A percentile compares a stretch with the other conserved stretches of the same genome.
These are phyloP conservation scores for Cryptococcus amylolentus DNA, from an alignment of 1,284 basidiomycete genomes.

Conservation along the genomic window DNA sequence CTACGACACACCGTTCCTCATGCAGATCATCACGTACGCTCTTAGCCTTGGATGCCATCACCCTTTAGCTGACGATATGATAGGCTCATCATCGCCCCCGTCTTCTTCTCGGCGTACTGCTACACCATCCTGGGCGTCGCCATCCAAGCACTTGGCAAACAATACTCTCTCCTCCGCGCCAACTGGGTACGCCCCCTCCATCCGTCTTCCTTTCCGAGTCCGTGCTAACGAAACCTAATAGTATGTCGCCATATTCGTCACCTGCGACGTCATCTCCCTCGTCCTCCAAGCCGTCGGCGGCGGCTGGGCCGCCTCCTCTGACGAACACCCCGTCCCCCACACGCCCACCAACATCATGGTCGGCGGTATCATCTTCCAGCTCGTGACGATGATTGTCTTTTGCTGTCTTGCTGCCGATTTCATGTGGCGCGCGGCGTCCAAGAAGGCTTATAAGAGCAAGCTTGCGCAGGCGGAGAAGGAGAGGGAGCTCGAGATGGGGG, in stretches of 20 bases:
- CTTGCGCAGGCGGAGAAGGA: background rate
- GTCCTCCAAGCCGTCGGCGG: slow-evolving; percentile 49
- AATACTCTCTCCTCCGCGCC: slow-evolving; percentile 38
- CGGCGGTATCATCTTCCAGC: slow-evolving; percentile 38
- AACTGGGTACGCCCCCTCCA: slow-evolving; percentile 11
- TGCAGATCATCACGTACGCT: slow-evolving; percentile 50
- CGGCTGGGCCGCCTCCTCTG: slow-evolving; percentile 29
- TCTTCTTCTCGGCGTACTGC: slow-evolving; percentile 40
- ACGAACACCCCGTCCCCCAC: slow-evolving; percentile 5
- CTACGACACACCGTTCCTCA: slow-evolving; percentile 44
- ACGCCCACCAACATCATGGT: slow-evolving; percentile 23
- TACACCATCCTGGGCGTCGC: slow-evolving; percentile 46
- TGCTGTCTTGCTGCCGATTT: slow-evolving; percentile 31
- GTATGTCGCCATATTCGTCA: slow-evolving; percentile 46
- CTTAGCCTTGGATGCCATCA: background rate
- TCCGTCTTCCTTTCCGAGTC: background rate
- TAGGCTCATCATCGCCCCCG: slow-evolving; percentile 46
- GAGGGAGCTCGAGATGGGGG: background rate
- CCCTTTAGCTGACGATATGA: background rate
- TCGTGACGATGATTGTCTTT: slow-evolving; percentile 37
- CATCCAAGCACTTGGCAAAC: slow-evolving; percentile 34
- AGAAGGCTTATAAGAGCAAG: slow-evolving; percentile 19
- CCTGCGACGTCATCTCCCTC: slow-evolving; percentile 44
- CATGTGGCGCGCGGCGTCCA: slow-evolving; percentile 21
- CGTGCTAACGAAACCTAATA: slow-evolving; percentile 50